Evolutionary conservation across 768 basidiomycete genomes (phyloP), one percentile per base, ranked within the genome.

Genomic region (Lactarius trivialis): DNA sequence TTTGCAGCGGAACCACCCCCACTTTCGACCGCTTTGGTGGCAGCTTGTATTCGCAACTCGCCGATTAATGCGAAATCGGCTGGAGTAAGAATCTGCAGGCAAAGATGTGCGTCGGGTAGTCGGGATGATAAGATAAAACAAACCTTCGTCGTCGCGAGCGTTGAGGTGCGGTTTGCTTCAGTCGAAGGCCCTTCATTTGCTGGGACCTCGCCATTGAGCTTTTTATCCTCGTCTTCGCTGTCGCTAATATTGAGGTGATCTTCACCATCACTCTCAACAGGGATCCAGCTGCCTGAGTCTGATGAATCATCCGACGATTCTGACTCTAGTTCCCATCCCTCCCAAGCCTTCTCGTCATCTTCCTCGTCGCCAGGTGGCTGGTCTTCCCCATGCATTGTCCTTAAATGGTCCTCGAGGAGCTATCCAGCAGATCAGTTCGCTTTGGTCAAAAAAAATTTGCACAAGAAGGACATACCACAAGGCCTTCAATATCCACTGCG

Each of bases 391-490:
- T 84, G 84, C 28, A 89, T 76, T 68, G 83, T 81, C 62, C 84
- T 81, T 52, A 96, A 75, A 72, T 98, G 93, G 64, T 91, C 88
- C 74, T 96, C 94, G 26, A 97, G 78, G 9, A 96, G 83, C 93
- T 95, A 67, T 33, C 36, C 9, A 2, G 28, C 7, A 28, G n/a
- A 30, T 36, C 26, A 45, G 43, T 62, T 28, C 6, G 41, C 51
- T 2, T 6, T 9, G 57, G 24, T 51, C 39, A 21, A 17, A 26
- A 30, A 24, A 48, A 1, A 11, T 9, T 8, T 34, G 19, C 26
- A 43, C 17, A 32, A 34, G 19, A 52, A 2, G 19, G n/a, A 78
- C 88, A 48, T 73, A 95, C 91, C 64, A 85, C 79, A 65, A 99
- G 80, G 50, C 94, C 97, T 57, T 95, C 93, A 64, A 99, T 96